Evolutionary conservation across 78 protist species (phyloP).

Genomic region (Chrysochromulina parva): DNA sequence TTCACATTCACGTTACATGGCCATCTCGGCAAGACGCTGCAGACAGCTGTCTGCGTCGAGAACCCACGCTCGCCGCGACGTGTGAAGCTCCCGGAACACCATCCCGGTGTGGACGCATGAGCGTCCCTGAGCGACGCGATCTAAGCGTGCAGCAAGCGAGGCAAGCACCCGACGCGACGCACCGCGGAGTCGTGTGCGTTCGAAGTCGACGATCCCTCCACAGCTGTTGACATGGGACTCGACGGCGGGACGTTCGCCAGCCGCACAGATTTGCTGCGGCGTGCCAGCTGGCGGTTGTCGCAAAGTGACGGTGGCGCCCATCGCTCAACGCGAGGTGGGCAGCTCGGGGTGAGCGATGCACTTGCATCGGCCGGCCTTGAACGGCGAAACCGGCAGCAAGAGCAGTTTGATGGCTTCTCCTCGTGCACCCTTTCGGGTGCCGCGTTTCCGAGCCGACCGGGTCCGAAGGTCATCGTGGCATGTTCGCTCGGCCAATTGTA

Average conservation of each 20-base stretch:
- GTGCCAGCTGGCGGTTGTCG: neutral
- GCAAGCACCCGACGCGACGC: too few relatives aligned
- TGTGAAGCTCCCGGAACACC: too few relatives aligned
- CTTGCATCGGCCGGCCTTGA: neutral
- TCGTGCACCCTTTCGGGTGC: neutral
- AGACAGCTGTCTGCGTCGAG: too few relatives aligned
- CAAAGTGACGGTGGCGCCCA: neutral
- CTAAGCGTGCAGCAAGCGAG: too few relatives aligned
- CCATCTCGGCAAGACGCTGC: too few relatives aligned
- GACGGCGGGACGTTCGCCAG: neutral
- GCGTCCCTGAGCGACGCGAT: too few relatives aligned
- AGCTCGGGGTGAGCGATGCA: neutral
- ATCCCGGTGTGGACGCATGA: too few relatives aligned
- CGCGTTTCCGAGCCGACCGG: neutral
- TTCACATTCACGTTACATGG: too few relatives aligned
- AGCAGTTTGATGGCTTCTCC: neutral
- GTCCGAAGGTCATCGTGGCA: neutral
- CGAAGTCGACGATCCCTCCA: too few relatives aligned
- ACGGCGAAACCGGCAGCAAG: neutral
- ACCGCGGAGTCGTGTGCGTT: too few relatives aligned
- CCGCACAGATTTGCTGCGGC: neutral
- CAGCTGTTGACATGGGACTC: neutral
- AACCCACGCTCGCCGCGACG: too few relatives aligned
- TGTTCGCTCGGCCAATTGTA: neutral
- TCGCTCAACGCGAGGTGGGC: neutral